A percentile compares a stretch with the other conserved stretches of the same genome.
phyloP scores from a whole-genome alignment of 2,329 filamentous ascomycete species.

The Botryotinia globosa region DNA sequence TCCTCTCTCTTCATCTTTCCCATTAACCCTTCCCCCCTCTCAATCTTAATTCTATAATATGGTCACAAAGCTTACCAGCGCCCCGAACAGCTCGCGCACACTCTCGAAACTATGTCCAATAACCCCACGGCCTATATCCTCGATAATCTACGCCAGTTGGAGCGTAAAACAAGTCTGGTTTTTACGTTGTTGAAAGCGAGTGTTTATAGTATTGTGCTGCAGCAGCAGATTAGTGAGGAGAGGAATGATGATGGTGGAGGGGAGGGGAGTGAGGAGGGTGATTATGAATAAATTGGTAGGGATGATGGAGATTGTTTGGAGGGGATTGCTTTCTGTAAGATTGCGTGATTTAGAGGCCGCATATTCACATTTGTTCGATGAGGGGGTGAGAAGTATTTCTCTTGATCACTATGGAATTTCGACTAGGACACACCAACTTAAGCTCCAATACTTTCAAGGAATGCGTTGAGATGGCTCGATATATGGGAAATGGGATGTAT shows the following conservation, averaged over 20 bases:
- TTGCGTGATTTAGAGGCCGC: background rate
- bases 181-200: slow-evolving; percentile 97
- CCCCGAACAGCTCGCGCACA: slow-evolving; percentile 51
- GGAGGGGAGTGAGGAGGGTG: slow-evolving; percentile 10
- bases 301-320: background rate
- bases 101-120: slow-evolving; percentile 62
- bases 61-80: background rate
- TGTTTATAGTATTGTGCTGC: slow-evolving; percentile 96
- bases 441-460: background rate
- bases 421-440: background rate
- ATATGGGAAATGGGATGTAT: background rate
- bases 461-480: too few relatives aligned
- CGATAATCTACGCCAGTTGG: slow-evolving; percentile 80
- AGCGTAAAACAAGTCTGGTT: slow-evolving; percentile 90
- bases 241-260: slow-evolving; percentile 22
- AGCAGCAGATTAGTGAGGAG: slow-evolving; percentile 75
- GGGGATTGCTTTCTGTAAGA: background rate
- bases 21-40: background rate
- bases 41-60: background rate
- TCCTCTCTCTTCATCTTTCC: background rate
- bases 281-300: background rate
- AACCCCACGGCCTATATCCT: slow-evolving; percentile 78
- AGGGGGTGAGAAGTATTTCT: background rate
- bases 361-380: background rate
- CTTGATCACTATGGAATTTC: background rate